Evolutionary conservation across 2,329 filamentous ascomycete genomes (phyloP), one percentile per base, ranked within the genome.

Genomic region (Epichloe scottii): DNA sequence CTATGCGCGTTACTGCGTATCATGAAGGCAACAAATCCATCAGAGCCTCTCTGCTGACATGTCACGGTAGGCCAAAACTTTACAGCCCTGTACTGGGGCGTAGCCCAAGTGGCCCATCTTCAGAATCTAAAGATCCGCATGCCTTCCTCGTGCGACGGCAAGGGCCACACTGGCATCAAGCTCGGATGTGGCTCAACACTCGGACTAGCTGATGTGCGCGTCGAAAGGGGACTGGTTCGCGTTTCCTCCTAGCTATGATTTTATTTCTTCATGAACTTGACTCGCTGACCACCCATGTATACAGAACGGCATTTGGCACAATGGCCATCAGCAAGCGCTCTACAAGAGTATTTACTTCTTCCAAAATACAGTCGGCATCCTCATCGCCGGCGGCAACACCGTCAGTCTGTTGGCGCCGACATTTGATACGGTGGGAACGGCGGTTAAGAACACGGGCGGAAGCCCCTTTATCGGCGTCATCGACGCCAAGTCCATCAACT

Each of bases 291-390:
- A 23, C 49, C 50, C 17, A 34, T 44, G 5, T n/a, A 15, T n/a
- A 30, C 67, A 67, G 65, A 70, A 69, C 42, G 70, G 70, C 39
- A 69, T 72, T 54, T 68, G 63, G 63, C 63, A 70, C 47, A 57
- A 70, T 52, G 67, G 67, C 4, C 70, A 72, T 50, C 70, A 73
- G 52, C 70, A 73, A 50, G 68, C 68, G 1, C 57, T 68, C 1
- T 71, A 68, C 56, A 72, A 72, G 60, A 64, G 62, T 54, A 69
- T 73, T 26, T 66, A 69, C 56, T 72, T 73, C 51, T 70, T 59
- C 55, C 61, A 69, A 35, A 71, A 71, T 54, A 68, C 64, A 0
- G 58, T 71, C 5, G 71, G 58, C 19, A 56, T 62, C 53, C 55
- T 61, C 49, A 57, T 63, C 48, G 54, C 46, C 37, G 57, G 53